Conservation (phyloP, 805 yeast species). For the Tetrapisispora nanseiensis region DNA sequence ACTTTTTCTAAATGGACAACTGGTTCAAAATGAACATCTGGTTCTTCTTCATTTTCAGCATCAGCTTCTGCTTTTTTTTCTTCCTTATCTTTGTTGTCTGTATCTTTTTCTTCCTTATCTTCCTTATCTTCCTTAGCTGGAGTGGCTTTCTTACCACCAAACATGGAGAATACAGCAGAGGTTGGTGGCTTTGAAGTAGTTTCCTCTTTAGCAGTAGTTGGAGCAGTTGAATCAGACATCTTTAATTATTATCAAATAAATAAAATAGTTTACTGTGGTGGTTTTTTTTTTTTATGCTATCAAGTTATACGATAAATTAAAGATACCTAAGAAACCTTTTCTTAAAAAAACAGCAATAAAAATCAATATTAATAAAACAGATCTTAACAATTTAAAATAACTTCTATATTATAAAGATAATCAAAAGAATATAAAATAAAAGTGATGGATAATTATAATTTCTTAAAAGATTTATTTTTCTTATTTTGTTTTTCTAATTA, state of each 20-base stretch:
- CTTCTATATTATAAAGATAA: no score
- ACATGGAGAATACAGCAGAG: slow-evolving; percentile 84
- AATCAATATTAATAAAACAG: no score
- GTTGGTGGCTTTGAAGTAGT: slow-evolving; percentile 48
- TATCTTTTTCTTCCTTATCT: slow-evolving; percentile 18
- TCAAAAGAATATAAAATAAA: no score
- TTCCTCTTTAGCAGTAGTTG: slow-evolving; percentile 17
- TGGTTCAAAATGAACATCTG: slow-evolving; percentile 87
- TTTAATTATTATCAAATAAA: neutral
- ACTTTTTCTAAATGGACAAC: slow-evolving; percentile 90
- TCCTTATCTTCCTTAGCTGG: slow-evolving; percentile 31
- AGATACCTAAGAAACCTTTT: no score
- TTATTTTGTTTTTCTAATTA: no score
- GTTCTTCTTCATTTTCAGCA: slow-evolving; percentile 34
- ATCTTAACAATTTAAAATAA: no score
- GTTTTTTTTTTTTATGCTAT: neutral
- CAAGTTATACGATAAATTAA: no score
- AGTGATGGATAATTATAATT: no score
- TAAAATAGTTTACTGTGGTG: no score
- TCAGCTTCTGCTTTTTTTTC: slow-evolving; percentile 26
- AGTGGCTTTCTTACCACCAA: slow-evolving; percentile 75
- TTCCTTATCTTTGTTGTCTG: slow-evolving; percentile 19
- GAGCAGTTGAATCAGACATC: slow-evolving; percentile 20
- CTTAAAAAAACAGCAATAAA: no score
- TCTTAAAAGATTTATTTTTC: no score